Base-by-base conservation (phyloP, 2,329 filamentous ascomycete species). In the Sporothrix pseudoabietina region DNA sequence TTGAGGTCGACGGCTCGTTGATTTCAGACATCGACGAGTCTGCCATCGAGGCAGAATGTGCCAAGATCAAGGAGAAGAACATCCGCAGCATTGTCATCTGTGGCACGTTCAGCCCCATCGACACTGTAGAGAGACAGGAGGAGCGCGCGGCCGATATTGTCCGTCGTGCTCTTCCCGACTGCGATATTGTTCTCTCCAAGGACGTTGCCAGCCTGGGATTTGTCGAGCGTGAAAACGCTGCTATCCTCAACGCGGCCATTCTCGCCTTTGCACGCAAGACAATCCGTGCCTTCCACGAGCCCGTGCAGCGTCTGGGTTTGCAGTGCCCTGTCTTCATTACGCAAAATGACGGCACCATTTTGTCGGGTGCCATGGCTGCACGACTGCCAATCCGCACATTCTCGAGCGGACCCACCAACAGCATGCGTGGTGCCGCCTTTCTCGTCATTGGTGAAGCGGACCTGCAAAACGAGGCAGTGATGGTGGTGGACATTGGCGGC, bases 401-500 rank as follows among this genome's bases (percentile, higher is more conserved):
- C 76, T 88, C 87, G 0, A 88, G 86, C 54, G 89, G 89, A 0
- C 87, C 89, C 2, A 90, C 89, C 0, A 91, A 91, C 77, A 89
- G 86, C 72, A 88, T 90, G 82, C 85, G 86, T 71, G 88, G 89
- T 0, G 89, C 89, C 1, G 89, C 89, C 0, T 90, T 90, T 72
- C 80, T 92, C 12, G 81, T 83, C 0, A 81, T 83, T 54, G 78
- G 78, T 3, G 75, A 80, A 26, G 16, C 49, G 3, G 32, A n/a
- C 1, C 30, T 71, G 16, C 76, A 79, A 14, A n/a, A 26, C 2
- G 80, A 84, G 72, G 80, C 82, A 0, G 80, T 85, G 76, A 87
- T 91, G 82, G 89, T 91, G 0, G 86, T 91, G 1, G 90, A 92
- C 77, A 87, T 92, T 71, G 90, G 90, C 0, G 89, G 90, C 2